These are phyloP conservation scores for Boehmeria nivea DNA, from an alignment of 306 rosid genomes.

Conservation along the genomic window DNA sequence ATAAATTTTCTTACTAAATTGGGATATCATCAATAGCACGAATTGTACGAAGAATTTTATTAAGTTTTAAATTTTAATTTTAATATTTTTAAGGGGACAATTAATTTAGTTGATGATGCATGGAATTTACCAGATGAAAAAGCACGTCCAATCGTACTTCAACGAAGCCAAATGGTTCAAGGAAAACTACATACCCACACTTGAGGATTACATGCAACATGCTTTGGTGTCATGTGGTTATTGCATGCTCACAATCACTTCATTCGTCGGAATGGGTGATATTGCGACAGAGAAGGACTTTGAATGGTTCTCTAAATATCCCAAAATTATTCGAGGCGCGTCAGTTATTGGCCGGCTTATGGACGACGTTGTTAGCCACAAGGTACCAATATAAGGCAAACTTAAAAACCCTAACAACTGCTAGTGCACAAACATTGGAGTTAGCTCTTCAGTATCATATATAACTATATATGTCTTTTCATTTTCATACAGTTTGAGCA, in stretches of 20 bases:
- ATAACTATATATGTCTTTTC: too few species aligned
- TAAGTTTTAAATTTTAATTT: too few species aligned
- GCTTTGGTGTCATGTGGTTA: neutral
- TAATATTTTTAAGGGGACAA: too few species aligned
- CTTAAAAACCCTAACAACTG: too few species aligned
- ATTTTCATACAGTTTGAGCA: slow-evolving; percentile 12
- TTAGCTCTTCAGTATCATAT: too few species aligned
- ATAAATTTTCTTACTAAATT: too few species aligned
- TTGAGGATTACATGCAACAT: neutral
- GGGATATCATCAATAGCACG: too few species aligned
- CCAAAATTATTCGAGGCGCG: slow-evolving; percentile 4
- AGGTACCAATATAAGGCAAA: slow-evolving; percentile 21
- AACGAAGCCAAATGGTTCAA: neutral
- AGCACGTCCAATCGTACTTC: neutral
- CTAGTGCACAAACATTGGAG: too few species aligned
- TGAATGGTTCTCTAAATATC: slow-evolving; percentile 23
- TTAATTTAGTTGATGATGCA: too few species aligned
- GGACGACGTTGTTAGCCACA: slow-evolving; percentile 38
- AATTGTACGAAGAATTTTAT: too few species aligned
- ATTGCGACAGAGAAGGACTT: slow-evolving; percentile 24
- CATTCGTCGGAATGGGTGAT: slow-evolving; percentile 26
- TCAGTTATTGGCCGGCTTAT: slow-evolving; percentile 25
- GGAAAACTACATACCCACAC: neutral
- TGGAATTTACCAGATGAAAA: neutral
- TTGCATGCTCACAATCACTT: slow-evolving; percentile 12